phyloP scores from a whole-genome alignment of 2,329 filamentous ascomycete species.

The Paramyrothecium roridum region DNA sequence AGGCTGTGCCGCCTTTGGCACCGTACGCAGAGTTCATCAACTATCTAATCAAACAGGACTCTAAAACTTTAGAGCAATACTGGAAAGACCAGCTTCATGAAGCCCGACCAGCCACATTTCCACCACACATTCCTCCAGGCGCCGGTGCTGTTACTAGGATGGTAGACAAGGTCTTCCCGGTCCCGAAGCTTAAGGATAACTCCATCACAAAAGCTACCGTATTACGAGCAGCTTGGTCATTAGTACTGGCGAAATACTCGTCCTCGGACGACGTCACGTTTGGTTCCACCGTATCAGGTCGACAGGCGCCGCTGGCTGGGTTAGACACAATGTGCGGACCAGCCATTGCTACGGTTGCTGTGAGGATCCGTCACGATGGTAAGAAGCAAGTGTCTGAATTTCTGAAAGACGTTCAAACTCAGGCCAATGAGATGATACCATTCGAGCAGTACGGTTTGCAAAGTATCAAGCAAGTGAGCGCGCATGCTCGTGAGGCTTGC shows the following conservation, averaged over 20 bases:
- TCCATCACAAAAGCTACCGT: constrained; percentile 13
- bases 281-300: constrained; percentile 22
- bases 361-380: constrained; percentile 10
- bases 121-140: background rate
- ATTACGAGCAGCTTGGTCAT: constrained; percentile 19
- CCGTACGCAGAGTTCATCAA: constrained; percentile 38
- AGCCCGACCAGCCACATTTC: background rate
- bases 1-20: constrained; percentile 4
- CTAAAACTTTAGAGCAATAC: constrained; percentile 16
- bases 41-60: constrained; percentile 31
- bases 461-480: constrained; percentile 49
- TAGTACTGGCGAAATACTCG: constrained; percentile 15
- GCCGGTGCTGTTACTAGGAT: background rate
- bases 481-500: constrained; percentile 48
- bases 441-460: constrained; percentile 56
- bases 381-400: background rate
- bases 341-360: constrained; percentile 25
- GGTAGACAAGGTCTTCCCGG: background rate
- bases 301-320: constrained; percentile 18
- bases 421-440: background rate
- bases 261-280: constrained; percentile 17
- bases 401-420: background rate
- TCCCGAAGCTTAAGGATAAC: background rate
- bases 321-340: constrained; percentile 23
- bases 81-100: constrained; percentile 36